These are phyloP conservation scores for Candida caryicola DNA, from an alignment of 805 yeast genomes.

Conservation along the genomic window DNA sequence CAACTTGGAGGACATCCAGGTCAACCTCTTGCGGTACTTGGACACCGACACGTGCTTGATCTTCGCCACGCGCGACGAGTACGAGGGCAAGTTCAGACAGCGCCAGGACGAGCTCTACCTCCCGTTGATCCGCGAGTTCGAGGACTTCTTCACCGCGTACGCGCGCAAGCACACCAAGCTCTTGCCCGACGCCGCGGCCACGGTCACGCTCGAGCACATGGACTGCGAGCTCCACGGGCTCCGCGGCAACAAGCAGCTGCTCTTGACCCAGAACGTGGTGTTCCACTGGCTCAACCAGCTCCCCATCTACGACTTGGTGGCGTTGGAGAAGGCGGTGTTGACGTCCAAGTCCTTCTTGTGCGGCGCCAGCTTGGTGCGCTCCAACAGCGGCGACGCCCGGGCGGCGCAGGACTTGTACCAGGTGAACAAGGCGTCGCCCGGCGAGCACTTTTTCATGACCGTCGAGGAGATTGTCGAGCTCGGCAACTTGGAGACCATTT, in stretches of 20 bases:
- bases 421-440: conserved; percentile 29
- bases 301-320: conserved; percentile 75
- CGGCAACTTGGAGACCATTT: conserved; percentile 76
- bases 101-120: conserved; percentile 78
- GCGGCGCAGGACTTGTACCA: conserved; percentile 27
- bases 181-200: conserved; percentile 18
- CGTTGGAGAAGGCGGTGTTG: conserved; percentile 85
- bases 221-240: conserved; percentile 84
- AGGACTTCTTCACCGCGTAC: conserved; percentile 49
- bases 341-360: conserved; percentile 83
- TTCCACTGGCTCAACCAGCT: conserved; percentile 60
- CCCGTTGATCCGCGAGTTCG: conserved; percentile 70
- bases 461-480: conserved; percentile 73
- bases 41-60: conserved; percentile 94
- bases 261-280: conserved; percentile 59
- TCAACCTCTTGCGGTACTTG: conserved; percentile 69
- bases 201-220: conserved; percentile 50
- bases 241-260: conserved; percentile 72
- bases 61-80: conserved; percentile 76
- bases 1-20: conserved; percentile 52
- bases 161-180: conserved; percentile 27
- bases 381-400: conserved; percentile 27
- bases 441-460: conserved; percentile 37
- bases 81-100: conserved; percentile 74
- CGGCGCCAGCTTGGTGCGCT: conserved; percentile 67